Percentiles rank a stretch among this genome's conserved stretches.
Conservation (phyloP, 1,284 basidiomycete species). For the Cutaneotrichosporon sp. region DNA sequence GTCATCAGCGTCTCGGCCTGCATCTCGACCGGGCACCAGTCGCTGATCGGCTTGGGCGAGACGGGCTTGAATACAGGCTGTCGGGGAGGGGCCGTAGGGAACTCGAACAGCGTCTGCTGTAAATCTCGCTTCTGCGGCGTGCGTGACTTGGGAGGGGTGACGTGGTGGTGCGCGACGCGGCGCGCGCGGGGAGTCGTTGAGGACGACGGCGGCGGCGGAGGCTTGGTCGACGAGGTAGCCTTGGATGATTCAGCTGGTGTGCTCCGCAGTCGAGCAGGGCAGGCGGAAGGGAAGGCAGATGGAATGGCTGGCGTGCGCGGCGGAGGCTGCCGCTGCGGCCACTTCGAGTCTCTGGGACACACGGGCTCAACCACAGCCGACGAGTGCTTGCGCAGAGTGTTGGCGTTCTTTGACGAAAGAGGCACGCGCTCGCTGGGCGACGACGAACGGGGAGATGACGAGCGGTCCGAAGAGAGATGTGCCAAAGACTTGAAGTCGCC, state of each 20-base stretch:
- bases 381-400: constrained; percentile 16
- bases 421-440: constrained; percentile 16
- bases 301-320: background rate
- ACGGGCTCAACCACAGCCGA: constrained; percentile 17
- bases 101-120: constrained; percentile 30
- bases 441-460: constrained; percentile 19
- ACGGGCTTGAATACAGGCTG: constrained; percentile 25
- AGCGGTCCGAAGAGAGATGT: constrained; percentile 19
- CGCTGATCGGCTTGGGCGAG: background rate
- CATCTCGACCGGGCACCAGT: constrained; percentile 39
- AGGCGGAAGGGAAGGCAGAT: constrained; percentile 7
- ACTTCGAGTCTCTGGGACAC: constrained; percentile 7
- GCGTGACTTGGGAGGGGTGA: constrained; percentile 32
- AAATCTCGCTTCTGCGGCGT: constrained; percentile 16
- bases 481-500: constrained; percentile 24
- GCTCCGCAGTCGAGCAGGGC: background rate
- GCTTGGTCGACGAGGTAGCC: background rate
- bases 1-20: constrained; percentile 45
- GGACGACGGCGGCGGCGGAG: background rate
- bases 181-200: constrained; percentile 16
- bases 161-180: constrained; percentile 23
- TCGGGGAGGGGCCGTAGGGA: constrained; percentile 24
- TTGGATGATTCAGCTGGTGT: background rate
- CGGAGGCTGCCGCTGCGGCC: constrained; percentile 11
- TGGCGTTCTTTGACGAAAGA: background rate